Evolutionary conservation across 805 yeast genomes (phyloP).

Genomic region (Sugiyamaella boreocaroliniensis): DNA sequence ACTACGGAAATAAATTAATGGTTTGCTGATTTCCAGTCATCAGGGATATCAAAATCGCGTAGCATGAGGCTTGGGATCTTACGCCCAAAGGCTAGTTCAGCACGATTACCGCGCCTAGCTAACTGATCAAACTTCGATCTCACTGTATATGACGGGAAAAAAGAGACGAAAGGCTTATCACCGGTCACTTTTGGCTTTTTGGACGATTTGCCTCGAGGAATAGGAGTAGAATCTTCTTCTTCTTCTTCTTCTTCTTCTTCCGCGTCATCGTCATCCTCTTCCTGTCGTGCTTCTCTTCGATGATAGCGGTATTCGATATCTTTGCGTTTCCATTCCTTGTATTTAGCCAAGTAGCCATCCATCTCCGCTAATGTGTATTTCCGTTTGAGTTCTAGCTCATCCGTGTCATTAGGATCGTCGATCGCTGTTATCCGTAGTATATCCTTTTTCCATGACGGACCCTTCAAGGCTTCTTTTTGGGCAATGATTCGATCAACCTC

Average conservation of each 20-base stretch:
- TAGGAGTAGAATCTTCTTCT: too few species aligned
- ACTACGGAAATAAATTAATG: too few species aligned
- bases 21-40: slow-evolving; percentile 11
- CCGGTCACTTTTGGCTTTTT: neutral
- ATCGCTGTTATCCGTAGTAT: slow-evolving; percentile 46
- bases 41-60: slow-evolving; percentile 19
- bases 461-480: slow-evolving; percentile 39
- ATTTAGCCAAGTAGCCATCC: slow-evolving; percentile 26
- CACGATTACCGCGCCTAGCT: slow-evolving; percentile 9
- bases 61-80: slow-evolving; percentile 7
- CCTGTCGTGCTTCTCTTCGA: neutral
- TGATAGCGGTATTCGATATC: slow-evolving; percentile 2
- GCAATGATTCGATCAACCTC: slow-evolving; percentile 48
- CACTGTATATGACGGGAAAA: slow-evolving; percentile 5
- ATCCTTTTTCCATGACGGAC: slow-evolving; percentile 43
- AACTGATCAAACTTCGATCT: slow-evolving; percentile 18
- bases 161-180: slow-evolving; percentile 5
- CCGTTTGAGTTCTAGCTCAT: slow-evolving; percentile 49
- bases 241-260: too few species aligned
- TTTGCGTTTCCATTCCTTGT: slow-evolving; percentile 19
- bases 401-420: slow-evolving; percentile 39
- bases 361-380: slow-evolving; percentile 46
- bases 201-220: neutral
- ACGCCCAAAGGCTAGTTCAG: slow-evolving; percentile 16
- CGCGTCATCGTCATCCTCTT: neutral